Base-by-base conservation (phyloP, 345 rosid species). In the Eucalyptus caleyi region DNA sequence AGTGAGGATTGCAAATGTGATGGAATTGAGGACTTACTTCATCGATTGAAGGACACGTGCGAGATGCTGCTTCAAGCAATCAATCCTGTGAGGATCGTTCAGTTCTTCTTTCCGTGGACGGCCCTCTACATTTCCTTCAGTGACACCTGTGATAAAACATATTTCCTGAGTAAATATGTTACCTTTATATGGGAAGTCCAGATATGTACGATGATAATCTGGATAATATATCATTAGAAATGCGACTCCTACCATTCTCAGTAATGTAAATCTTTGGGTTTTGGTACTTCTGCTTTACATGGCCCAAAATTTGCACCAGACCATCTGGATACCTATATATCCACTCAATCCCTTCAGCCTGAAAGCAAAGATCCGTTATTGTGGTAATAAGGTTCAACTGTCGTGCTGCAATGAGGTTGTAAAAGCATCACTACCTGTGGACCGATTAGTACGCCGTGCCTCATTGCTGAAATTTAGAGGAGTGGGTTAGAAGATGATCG, bases 251-350 rank as follows among this genome's bases (percentile, higher is more conserved):
- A 94, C 93, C 95, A 77, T 94, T 94, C 87, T 93, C 95, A 4
- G 92, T 92, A 59, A 92, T 89, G 90, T 91, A 92, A 85, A 94
- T 87, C 47, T 86, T 90, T 24, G 93, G 95, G 50, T 40, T 87
- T 45, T 40, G 24, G 86, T 94, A 92, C 34, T 86, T 45, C 37
- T 37, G 13, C 54, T 54, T 81, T 65, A 94, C 69, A 8, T 87
- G 90, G 37, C 59, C 87, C 92, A 94, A 87, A 34, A 92, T 11
- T 42, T 94, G 91, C 87, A 89, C 72, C 16, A 94, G 87, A 34
- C 94, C 95, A 82, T 50, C 23, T 4, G 93, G 95, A 56, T 90
- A 94, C 23, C 89, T 54, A 23, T 89, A 90, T 45, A 92, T 27
- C 80, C 37, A 88, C 5, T 5, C 5, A 21, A 87, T 88, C 30